These are phyloP conservation scores for Nakazawaea populi DNA, from an alignment of 805 yeast genomes.

Conservation along the genomic window DNA sequence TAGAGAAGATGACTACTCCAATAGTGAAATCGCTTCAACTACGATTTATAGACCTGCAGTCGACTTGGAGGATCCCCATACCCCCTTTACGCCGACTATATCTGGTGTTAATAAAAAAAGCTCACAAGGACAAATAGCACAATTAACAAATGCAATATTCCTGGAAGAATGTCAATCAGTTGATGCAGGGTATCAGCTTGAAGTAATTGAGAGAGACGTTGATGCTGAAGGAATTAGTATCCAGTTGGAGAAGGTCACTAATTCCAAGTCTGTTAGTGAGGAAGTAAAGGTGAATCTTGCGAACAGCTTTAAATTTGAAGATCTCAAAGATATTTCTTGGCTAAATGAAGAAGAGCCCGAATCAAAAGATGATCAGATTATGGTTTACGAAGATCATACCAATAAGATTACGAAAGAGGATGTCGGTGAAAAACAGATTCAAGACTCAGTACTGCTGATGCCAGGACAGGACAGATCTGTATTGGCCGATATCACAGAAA, in stretches of 20 bases:
- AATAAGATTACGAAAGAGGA: too few relatives aligned
- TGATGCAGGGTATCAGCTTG: too few relatives aligned
- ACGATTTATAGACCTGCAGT: too few relatives aligned
- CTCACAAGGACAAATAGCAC: background rate
- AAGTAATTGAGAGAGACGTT: too few relatives aligned
- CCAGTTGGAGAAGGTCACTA: background rate
- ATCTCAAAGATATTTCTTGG: background rate
- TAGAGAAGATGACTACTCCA: background rate
- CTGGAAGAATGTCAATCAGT: background rate
- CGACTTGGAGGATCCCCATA: too few relatives aligned
- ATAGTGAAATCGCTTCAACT: background rate
- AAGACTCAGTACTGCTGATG: too few relatives aligned
- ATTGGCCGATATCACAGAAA: background rate
- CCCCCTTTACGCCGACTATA: background rate
- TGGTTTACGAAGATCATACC: background rate
- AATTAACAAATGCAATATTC: background rate
- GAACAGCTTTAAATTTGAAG: background rate
- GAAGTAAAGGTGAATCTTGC: background rate
- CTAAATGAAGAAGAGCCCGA: background rate
- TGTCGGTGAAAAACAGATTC: too few relatives aligned
- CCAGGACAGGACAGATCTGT: background rate
- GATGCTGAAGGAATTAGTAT: too few relatives aligned
- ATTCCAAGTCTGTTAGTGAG: background rate
- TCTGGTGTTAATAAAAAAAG: too few relatives aligned
- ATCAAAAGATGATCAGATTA: background rate